A percentile compares a stretch with the other conserved stretches of the same genome.
phyloP scores from a whole-genome alignment of 2,329 filamentous ascomycete genomes.

The Aschersonia sp. region DNA sequence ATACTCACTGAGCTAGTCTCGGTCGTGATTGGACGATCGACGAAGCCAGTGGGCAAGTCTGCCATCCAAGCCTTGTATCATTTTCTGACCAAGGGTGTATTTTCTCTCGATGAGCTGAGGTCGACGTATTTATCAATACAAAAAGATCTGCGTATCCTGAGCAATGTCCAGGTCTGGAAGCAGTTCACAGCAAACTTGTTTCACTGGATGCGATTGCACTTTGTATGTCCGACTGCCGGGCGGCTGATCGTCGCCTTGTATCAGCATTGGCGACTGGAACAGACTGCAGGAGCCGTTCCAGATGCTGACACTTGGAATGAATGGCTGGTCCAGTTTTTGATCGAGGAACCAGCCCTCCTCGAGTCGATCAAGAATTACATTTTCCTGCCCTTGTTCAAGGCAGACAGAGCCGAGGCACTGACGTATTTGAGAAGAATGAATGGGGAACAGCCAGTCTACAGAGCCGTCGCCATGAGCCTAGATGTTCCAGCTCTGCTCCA shows the following conservation, averaged over 20 bases:
- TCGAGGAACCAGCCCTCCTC: constrained; percentile 33
- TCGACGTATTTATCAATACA: constrained; percentile 26
- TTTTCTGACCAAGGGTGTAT: constrained; percentile 45
- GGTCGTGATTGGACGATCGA: constrained; percentile 43
- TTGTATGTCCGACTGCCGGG: constrained; percentile 44
- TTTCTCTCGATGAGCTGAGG: constrained; percentile 31
- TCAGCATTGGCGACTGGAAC: constrained; percentile 23
- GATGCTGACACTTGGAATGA: constrained; percentile 34
- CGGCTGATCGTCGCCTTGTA: constrained; percentile 46
- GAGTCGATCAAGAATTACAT: constrained; percentile 52
- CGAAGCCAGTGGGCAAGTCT: constrained; percentile 53
- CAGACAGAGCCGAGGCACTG: constrained; percentile 36
- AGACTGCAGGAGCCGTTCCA: constrained; percentile 10
- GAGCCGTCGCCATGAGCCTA: constrained; percentile 27
- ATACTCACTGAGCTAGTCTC: constrained; percentile 39
- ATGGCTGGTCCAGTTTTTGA: constrained; percentile 39
- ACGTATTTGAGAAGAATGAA: constrained; percentile 44
- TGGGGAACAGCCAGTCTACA: constrained; percentile 29
- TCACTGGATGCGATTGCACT: constrained; percentile 39
- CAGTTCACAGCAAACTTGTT: constrained; percentile 32
- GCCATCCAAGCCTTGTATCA: constrained; percentile 53
- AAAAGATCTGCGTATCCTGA: constrained; percentile 7
- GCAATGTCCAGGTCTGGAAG: constrained; percentile 29
- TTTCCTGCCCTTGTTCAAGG: constrained; percentile 46
- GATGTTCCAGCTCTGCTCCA: constrained; percentile 43